These are phyloP conservation scores for Caryopteris hybrid DNA, from an alignment of 305 asterid species.

Conservation along the genomic window DNA sequence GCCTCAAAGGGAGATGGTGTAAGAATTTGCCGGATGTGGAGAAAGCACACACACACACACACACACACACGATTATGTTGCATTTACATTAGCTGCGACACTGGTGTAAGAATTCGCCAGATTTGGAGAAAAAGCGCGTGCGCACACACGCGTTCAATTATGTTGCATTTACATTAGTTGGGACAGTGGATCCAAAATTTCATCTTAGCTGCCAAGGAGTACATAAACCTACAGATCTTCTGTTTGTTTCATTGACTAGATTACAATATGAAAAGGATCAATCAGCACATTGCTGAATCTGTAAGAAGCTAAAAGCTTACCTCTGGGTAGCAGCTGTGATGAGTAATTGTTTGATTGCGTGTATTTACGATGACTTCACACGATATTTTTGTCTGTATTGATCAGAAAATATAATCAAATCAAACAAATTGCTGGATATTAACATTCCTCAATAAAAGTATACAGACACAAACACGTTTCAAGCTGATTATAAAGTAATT, in stretches of 20 bases:
- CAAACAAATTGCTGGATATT: not conserved
- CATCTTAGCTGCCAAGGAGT: not conserved
- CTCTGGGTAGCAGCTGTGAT: conserved; percentile 68
- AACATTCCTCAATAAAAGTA: not conserved
- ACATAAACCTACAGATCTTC: not conserved
- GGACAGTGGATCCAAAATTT: not conserved
- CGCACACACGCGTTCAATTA: too few species aligned
- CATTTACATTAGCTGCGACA: too few species aligned
- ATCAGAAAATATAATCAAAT: not conserved
- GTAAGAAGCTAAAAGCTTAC: conserved; percentile 29
- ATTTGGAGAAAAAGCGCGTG: too few species aligned
- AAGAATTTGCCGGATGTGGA: not conserved
- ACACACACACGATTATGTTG: not conserved
- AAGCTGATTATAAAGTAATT: not conserved
- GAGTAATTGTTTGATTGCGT: conserved; percentile 49
- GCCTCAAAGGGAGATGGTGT: not conserved
- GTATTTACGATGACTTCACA: conserved; percentile 61
- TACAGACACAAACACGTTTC: not conserved
- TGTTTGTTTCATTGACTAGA: conserved; percentile 4
- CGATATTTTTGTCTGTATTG: conserved; percentile 60
- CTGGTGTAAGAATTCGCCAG: too few species aligned
- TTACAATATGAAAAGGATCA: not conserved
- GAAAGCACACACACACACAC: too few species aligned
- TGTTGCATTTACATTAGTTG: not conserved
- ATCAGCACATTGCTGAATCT: not conserved